Evolutionary conservation across 768 basidiomycete species (phyloP).

Genomic region (Pleurotus cornucopiae): DNA sequence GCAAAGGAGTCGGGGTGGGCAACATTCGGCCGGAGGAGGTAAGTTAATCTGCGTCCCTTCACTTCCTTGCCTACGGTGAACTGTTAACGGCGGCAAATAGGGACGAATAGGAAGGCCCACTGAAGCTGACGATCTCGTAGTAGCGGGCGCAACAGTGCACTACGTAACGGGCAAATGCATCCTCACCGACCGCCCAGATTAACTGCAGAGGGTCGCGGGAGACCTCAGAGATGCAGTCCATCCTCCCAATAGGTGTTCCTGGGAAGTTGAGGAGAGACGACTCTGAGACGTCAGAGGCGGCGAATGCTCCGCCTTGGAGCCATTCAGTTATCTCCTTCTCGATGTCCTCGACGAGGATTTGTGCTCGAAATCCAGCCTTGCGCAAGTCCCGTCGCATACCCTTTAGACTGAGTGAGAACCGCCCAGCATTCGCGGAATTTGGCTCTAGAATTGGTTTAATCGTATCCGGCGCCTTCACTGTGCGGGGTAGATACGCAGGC

Average conservation of each 20-base stretch:
- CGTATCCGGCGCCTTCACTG: conserved; percentile 44
- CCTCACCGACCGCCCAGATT: conserved; percentile 68
- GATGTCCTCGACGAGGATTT: conserved; percentile 62
- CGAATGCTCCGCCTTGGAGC: conserved; percentile 56
- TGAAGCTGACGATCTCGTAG: conserved; percentile 78
- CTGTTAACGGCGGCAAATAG: not conserved
- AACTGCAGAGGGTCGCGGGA: conserved; percentile 61
- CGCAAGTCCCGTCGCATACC: conserved; percentile 71
- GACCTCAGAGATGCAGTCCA: conserved; percentile 59
- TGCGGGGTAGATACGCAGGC: conserved; percentile 66
- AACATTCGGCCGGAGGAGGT: conserved; percentile 76
- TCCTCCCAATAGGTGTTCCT: conserved; percentile 47
- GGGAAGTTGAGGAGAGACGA: conserved; percentile 19
- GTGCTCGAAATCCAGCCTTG: conserved; percentile 52
- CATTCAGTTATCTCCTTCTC: conserved; percentile 62
- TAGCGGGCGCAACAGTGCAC: conserved; percentile 82
- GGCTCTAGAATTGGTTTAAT: conserved; percentile 40
- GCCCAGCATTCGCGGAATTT: conserved; percentile 61
- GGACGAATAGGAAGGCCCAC: conserved; percentile 28
- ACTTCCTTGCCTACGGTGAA: conserved; percentile 49
- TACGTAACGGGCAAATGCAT: conserved; percentile 74
- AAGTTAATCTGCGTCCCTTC: conserved; percentile 60
- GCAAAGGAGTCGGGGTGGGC: conserved; percentile 51
- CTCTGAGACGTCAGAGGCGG: conserved; percentile 41
- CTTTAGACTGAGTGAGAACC: conserved; percentile 72